Base-by-base conservation (phyloP, 2,329 filamentous ascomycete genomes). In the Sporothrix brunneoviolacea region DNA sequence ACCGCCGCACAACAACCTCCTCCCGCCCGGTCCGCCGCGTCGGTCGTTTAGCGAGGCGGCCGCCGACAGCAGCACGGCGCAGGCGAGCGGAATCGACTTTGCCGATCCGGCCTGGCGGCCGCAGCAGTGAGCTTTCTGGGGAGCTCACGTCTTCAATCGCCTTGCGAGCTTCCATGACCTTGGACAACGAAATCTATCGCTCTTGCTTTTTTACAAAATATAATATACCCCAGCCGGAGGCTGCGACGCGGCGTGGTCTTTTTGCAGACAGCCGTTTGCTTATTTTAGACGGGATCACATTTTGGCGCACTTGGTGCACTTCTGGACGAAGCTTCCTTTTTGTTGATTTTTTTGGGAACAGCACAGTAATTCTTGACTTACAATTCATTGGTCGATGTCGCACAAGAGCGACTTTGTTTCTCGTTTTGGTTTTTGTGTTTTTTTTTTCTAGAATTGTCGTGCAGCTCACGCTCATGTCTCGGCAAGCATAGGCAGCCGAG, bases 21-120 rank as follows among this genome's bases (percentile, higher is more conserved):
- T 18, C 3, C 9, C 6, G 24, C 42, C 30, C 10, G 39, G 47
- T n/a, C 28, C 36, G 2, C 43, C 35, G 5, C 48, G 43, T 4
- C 47, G 47, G 18, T 48, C 54, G 8, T 51, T 51, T 27, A 53
- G 33, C 37, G 55, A 57, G 8, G n/a, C 49, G 9, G 45, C 15
- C 2, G 13, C 42, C 0, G 52, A 53, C 21, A 49, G 53, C 6
- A 39, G n/a, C 30, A 30, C 39, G 21, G 54, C 45, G 15, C 52
- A 39, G 15, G 28, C 52, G 12, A 54, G 44, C 6, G 54, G 54
- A 3, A 41, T 36, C 13, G 54, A 56, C 27, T 35, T 52, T 39
- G 42, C 46, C 4, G 40, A 35, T 24, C 32, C 39, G n/a, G 21
- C 13, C 21, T 30, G 18, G 12, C 48, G 41, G 28, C 37, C 33